A percentile compares a stretch with the other conserved stretches of the same genome.
These are phyloP conservation scores for Colletotrichum destructivum DNA, from an alignment of 2,329 filamentous ascomycete genomes.

Conservation along the genomic window DNA sequence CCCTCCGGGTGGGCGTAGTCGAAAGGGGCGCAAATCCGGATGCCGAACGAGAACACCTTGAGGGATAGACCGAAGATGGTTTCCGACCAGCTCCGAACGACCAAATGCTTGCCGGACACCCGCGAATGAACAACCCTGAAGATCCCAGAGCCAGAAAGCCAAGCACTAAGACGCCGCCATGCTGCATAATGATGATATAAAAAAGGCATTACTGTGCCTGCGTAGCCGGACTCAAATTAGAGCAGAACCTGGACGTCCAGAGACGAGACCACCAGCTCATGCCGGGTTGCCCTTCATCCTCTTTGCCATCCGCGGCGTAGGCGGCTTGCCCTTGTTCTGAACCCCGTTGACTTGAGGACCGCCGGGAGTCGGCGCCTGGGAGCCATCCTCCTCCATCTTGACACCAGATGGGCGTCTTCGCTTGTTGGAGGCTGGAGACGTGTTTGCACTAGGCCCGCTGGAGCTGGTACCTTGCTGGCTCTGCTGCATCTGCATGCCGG, in stretches of 20 bases:
- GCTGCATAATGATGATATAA: slow-evolving; percentile 54
- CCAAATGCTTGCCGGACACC: slow-evolving; percentile 42
- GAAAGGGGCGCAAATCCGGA: not conserved
- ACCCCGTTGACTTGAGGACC: slow-evolving; percentile 68
- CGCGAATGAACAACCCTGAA: slow-evolving; percentile 40
- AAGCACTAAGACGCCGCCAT: slow-evolving; percentile 54
- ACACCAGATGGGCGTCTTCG: slow-evolving; percentile 70
- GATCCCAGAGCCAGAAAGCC: slow-evolving; percentile 44
- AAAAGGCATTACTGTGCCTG: slow-evolving; percentile 46
- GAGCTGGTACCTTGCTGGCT: slow-evolving; percentile 79
- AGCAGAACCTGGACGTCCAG: slow-evolving; percentile 32
- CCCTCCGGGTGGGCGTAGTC: not conserved
- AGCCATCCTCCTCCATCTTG: slow-evolving; percentile 70
- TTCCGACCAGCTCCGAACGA: slow-evolving; percentile 34
- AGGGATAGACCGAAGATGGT: slow-evolving; percentile 22
- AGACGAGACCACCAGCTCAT: slow-evolving; percentile 43
- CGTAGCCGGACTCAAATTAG: slow-evolving; percentile 28
- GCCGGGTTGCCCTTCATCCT: slow-evolving; percentile 64
- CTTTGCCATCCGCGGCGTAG: slow-evolving; percentile 71
- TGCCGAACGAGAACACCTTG: slow-evolving; percentile 32
- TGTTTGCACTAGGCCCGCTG: slow-evolving; percentile 77
- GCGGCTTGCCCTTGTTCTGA: slow-evolving; percentile 65
- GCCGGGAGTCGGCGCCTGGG: slow-evolving; percentile 64
- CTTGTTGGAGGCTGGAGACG: slow-evolving; percentile 74
- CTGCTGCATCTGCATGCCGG: slow-evolving; percentile 76